Base-by-base conservation (phyloP, 305 asterid species). In the Ruellia speciosa region DNA sequence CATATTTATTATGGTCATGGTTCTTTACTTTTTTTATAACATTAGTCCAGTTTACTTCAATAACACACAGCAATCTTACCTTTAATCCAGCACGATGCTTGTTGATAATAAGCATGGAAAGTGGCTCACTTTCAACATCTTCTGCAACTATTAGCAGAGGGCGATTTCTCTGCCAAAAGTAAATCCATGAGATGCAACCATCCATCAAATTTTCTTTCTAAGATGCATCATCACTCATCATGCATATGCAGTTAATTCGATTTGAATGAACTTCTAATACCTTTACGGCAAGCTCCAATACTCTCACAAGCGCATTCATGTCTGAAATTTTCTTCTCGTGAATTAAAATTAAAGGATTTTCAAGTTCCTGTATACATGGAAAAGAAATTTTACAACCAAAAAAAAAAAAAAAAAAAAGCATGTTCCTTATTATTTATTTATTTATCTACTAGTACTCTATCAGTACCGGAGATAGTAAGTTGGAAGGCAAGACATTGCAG, bases 301-400 rank as follows among this genome's bases (percentile, higher is more conserved):
- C 66, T 71, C 79, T 79, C 66, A 80, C 87, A 66, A 86, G 89
- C 0, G 77, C 77, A 43, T 63, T 71, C 72, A 85, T 72, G 70
- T 86, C 87, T 46, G 92, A 83, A 70, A 88, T 86, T 70, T 88
- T 88, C 85, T 88, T 88, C 73, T 88, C 97, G 37, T 88, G 92
- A 68, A 88, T 84, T 50, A 88, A 76, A 63, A 88, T 88, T 72
- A 88, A 56, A 33, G 97, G 95, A 73, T 88, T 88, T 69, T 83
- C 97, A 69, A 88, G 79, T 74, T 88, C 97, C 97, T 88, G 94
- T 60, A 62, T 62, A 71, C 70, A 70, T 67, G 45, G 20, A 75
- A 61, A 55, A 28, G 51, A 58, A 54, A 18, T 54, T 63, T 56
- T 57, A 41, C 51, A 54, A 72, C 63, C 37, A 56, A 10, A 46